Evolutionary conservation across 1,139 yeast species (phyloP).

Genomic region (Blastobotrys indianensis): DNA sequence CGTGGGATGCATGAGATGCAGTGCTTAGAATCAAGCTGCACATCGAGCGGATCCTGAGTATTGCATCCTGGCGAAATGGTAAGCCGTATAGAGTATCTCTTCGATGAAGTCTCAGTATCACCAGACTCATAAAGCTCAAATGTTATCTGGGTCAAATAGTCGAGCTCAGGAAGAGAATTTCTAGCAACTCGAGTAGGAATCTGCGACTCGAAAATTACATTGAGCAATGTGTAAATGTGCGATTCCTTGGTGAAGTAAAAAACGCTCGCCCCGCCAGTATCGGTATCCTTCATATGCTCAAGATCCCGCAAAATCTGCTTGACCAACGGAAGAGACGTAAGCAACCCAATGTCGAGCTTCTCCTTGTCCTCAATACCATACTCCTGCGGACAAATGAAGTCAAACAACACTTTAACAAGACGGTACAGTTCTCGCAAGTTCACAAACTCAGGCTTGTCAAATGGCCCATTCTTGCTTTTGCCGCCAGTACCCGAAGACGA

Average conservation of each 20-base stretch:
- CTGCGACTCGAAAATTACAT: slow-evolving; percentile 89
- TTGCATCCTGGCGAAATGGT: slow-evolving; percentile 97
- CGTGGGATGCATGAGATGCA: slow-evolving; percentile 95
- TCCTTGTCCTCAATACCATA: slow-evolving; percentile 96
- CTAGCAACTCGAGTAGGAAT: slow-evolving; percentile 91
- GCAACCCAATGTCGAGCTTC: slow-evolving; percentile 88
- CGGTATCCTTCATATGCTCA: slow-evolving; percentile 69
- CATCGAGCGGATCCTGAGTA: slow-evolving; percentile 94
- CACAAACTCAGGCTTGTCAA: slow-evolving; percentile 75
- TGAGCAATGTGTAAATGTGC: slow-evolving; percentile 88
- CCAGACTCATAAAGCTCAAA: slow-evolving; percentile 84
- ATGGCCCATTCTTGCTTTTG: slow-evolving; percentile 36
- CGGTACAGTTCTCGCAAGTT: slow-evolving; percentile 82
- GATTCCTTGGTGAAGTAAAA: slow-evolving; percentile 95
- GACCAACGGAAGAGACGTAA: slow-evolving; percentile 91
- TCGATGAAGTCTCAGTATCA: slow-evolving; percentile 51
- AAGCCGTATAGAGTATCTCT: slow-evolving; percentile 81
- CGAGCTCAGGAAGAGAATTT: slow-evolving; percentile 93
- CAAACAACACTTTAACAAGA: slow-evolving; percentile 87
- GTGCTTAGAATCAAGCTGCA: slow-evolving; percentile 92
- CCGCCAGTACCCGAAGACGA: not conserved
- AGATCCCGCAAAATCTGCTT: slow-evolving; percentile 80
- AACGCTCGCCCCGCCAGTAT: slow-evolving; percentile 67
- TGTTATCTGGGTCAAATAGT: slow-evolving; percentile 88
- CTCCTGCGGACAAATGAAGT: slow-evolving; percentile 97